phyloP scores from a whole-genome alignment of 768 basidiomycete species.

The Cystobasidium onofrii region DNA sequence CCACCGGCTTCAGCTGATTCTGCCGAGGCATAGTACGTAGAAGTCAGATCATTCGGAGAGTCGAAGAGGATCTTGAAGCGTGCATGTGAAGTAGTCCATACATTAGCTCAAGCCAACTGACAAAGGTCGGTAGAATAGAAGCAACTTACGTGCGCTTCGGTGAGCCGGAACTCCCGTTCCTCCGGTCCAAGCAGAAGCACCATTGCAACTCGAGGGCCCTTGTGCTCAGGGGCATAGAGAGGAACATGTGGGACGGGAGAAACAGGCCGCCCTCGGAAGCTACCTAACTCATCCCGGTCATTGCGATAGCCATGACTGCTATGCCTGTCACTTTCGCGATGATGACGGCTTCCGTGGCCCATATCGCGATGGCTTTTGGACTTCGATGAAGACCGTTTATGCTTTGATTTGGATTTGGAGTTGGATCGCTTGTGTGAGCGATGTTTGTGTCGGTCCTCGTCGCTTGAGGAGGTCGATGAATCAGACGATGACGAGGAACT shows the following conservation, averaged over 20 bases:
- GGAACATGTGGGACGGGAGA: neutral
- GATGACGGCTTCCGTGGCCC: neutral
- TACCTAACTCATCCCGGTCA: neutral
- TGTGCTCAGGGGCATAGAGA: neutral
- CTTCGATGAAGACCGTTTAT: neutral
- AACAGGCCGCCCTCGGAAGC: neutral
- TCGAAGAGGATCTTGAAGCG: conserved; percentile 15
- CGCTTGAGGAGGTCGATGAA: conserved; percentile 8
- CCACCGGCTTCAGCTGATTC: conserved; percentile 1
- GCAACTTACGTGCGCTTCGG: conserved; percentile 16
- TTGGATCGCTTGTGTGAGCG: neutral
- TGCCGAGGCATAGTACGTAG: conserved; percentile 18
- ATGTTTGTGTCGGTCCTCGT: neutral
- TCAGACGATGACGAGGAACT: conserved; percentile 3
- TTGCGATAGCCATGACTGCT: neutral
- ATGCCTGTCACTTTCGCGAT: neutral
- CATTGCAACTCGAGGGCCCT: conserved; percentile 24
- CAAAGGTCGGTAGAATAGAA: neutral
- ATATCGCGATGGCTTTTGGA: neutral
- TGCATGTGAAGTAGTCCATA: no score
- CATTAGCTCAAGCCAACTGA: no score
- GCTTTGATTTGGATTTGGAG: neutral
- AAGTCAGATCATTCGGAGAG: conserved; percentile 23
- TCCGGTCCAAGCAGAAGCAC: conserved; percentile 7
- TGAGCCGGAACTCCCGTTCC: conserved; percentile 22